Conservation (phyloP, 148 eudicot species). For the Amaranthus palmeri region DNA sequence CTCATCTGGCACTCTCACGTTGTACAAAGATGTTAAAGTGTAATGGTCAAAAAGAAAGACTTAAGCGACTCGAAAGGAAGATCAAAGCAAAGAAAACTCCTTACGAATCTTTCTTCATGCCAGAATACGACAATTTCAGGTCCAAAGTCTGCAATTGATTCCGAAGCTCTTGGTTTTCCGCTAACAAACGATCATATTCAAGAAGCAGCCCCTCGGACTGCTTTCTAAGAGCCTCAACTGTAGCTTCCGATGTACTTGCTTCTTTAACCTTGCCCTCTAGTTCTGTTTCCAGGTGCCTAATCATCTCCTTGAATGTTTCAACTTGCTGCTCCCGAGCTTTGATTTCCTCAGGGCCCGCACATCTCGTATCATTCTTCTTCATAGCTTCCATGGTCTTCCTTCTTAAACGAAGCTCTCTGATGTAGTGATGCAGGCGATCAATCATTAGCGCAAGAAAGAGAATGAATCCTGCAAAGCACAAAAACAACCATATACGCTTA, state of each 20-base stretch:
- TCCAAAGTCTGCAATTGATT: slow-evolving; percentile 39
- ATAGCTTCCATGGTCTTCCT: slow-evolving; percentile 51
- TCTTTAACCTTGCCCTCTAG: slow-evolving; percentile 43
- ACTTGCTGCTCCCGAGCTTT: slow-evolving; percentile 54
- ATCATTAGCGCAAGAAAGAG: slow-evolving; percentile 60
- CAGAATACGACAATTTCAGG: slow-evolving; percentile 26
- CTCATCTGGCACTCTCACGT: slow-evolving; percentile 8
- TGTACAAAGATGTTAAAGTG: not conserved
- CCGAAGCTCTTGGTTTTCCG: slow-evolving; percentile 54
- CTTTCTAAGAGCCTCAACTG: slow-evolving; percentile 43
- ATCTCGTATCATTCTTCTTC: slow-evolving; percentile 36
- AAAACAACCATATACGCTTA: not conserved
- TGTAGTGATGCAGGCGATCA: slow-evolving; percentile 64
- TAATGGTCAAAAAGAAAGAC: not conserved
- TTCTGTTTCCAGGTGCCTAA: slow-evolving; percentile 43
- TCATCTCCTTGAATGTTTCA: slow-evolving; percentile 36
- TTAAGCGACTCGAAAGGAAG: slow-evolving; percentile 5
- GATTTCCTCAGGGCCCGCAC: slow-evolving; percentile 41
- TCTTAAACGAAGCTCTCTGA: slow-evolving; percentile 59
- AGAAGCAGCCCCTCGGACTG: slow-evolving; percentile 51
- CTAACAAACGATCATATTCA: slow-evolving; percentile 53
- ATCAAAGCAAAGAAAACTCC: slow-evolving; percentile 4
- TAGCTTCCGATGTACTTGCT: slow-evolving; percentile 42
- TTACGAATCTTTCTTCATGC: slow-evolving; percentile 38
- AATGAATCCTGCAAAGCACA: slow-evolving; percentile 46